Evolutionary conservation across 768 basidiomycete species (phyloP).

Genomic region (Amanita pseudoporphyria): DNA sequence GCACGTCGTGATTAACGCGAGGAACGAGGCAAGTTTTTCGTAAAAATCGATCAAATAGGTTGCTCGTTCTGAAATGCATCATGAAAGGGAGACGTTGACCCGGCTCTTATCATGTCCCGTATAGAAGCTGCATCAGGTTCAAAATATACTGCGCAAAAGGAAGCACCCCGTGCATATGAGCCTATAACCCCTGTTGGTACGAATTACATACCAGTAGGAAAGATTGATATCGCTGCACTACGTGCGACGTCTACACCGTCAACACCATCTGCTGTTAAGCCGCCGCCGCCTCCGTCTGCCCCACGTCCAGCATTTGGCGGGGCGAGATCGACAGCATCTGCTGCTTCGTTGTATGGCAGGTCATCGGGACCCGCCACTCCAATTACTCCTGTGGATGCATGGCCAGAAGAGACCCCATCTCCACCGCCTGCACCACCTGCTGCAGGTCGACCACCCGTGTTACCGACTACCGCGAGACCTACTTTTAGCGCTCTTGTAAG

Average conservation of each 20-base stretch:
- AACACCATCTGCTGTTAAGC: constrained; percentile 16
- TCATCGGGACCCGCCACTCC: constrained; percentile 19
- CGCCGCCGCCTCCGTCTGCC: constrained; percentile 30
- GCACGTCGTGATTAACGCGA: constrained; percentile 79
- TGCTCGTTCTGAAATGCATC: background rate
- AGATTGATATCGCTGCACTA: constrained; percentile 56
- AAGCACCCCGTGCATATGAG: constrained; percentile 60
- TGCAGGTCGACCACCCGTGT: constrained; percentile 36
- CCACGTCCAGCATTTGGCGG: constrained; percentile 39
- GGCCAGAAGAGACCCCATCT: constrained; percentile 42
- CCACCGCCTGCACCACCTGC: constrained; percentile 34
- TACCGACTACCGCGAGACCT: constrained; percentile 34
- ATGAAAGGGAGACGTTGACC: constrained; percentile 66
- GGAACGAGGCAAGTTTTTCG: constrained; percentile 70
- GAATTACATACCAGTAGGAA: constrained; percentile 67
- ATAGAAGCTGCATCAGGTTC: constrained; percentile 88
- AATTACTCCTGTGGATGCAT: constrained; percentile 43
- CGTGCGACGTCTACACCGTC: constrained; percentile 34
- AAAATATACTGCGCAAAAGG: constrained; percentile 79
- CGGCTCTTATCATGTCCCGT: constrained; percentile 72
- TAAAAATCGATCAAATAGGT: background rate
- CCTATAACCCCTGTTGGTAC: constrained; percentile 79
- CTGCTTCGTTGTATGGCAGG: constrained; percentile 34
- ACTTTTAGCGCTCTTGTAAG: constrained; percentile 23
- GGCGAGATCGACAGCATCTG: constrained; percentile 27